phyloP scores from a whole-genome alignment of 441 rosid species.

The Isatis lusitanica region DNA sequence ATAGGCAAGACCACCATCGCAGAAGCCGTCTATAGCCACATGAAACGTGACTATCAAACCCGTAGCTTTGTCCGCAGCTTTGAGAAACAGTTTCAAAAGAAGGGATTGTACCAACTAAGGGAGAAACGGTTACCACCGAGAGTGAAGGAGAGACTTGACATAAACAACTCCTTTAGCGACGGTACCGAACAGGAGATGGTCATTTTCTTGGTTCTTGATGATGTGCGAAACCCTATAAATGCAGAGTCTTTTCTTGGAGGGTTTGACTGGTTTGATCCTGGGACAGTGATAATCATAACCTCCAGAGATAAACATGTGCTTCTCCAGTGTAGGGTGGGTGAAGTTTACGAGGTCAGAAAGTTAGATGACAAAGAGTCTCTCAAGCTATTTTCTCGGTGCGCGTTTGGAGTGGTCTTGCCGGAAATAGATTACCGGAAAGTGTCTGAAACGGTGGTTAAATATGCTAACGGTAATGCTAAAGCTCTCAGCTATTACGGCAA shows the following conservation, averaged over 20 bases:
- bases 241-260: neutral
- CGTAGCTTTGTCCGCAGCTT: neutral
- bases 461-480: conserved; percentile 29
- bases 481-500: conserved; percentile 19
- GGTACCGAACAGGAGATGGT: neutral
- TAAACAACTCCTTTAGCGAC: neutral
- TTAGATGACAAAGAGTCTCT: conserved; percentile 12
- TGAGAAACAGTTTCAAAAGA: neutral
- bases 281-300: conserved; percentile 30
- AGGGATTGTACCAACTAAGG: neutral
- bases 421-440: neutral
- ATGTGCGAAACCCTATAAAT: neutral
- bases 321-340: neutral
- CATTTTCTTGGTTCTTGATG: conserved; percentile 3
- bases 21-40: neutral
- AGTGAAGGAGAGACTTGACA: neutral
- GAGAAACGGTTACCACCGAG: neutral
- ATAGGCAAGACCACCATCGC: neutral
- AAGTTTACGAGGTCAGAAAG: neutral
- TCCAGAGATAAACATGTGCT: conserved; percentile 17
- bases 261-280: neutral
- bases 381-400: conserved; percentile 17
- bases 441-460: neutral
- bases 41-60: neutral
- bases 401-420: neutral